Percentiles rank a stretch among this genome's conserved stretches.
Evolutionary conservation across 805 yeast genomes (phyloP).

Genomic region (Nakazawaea ishiwadae): DNA sequence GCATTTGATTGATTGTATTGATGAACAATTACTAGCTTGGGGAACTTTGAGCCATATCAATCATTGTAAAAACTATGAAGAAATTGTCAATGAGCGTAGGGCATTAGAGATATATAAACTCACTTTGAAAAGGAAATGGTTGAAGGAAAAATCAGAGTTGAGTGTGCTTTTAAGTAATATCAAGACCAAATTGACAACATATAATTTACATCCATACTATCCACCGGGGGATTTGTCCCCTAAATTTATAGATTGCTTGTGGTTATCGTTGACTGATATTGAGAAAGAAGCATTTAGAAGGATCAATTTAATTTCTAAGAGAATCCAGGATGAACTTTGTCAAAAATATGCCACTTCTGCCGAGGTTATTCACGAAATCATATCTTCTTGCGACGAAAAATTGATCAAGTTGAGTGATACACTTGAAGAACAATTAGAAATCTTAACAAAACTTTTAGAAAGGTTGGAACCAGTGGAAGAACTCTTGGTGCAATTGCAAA

Average conservation of each 20-base stretch:
- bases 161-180: conserved; percentile 29
- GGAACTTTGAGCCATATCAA: conserved; percentile 11
- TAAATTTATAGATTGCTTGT: conserved; percentile 23
- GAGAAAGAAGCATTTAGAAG: conserved; percentile 26
- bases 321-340: conserved; percentile 27
- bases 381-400: conserved; percentile 21
- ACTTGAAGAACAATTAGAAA: conserved; percentile 31
- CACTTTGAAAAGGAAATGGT: conserved; percentile 30
- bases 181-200: conserved; percentile 30
- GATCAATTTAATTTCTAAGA: conserved; percentile 26
- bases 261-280: conserved; percentile 25
- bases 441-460: conserved; percentile 28
- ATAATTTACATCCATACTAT: conserved; percentile 26
- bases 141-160: conserved; percentile 30
- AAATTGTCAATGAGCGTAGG: conserved; percentile 21
- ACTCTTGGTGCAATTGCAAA: conserved; percentile 22
- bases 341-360: conserved; percentile 28
- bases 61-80: conserved; percentile 21
- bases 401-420: conserved; percentile 27
- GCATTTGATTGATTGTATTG: conserved; percentile 21
- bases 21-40: conserved; percentile 22
- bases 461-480: conserved; percentile 29
- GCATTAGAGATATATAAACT: conserved; percentile 23
- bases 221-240: conserved; percentile 28
- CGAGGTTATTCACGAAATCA: conserved; percentile 21